phyloP scores from a whole-genome alignment of 768 basidiomycete species.

The Mycena amicta region DNA sequence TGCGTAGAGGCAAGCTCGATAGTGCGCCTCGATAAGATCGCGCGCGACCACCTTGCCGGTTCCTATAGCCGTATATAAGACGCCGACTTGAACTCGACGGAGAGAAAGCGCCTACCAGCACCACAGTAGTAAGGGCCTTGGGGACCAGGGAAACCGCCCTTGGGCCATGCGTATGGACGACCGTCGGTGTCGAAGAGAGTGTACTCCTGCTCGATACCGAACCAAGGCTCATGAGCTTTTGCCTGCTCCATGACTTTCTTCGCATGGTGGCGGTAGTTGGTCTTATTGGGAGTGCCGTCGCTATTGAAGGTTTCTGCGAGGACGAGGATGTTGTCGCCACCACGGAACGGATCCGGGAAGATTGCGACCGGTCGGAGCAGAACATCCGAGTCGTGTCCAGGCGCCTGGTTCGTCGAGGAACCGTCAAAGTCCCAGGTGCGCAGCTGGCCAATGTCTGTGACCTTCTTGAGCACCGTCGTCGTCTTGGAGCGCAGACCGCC shows the following conservation, averaged over 20 bases:
- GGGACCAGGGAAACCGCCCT: slow-evolving; percentile 98
- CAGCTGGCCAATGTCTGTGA: slow-evolving; percentile 86
- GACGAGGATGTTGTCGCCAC: slow-evolving; percentile 96
- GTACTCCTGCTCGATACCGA: slow-evolving; percentile 99
- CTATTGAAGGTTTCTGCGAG: slow-evolving; percentile 98
- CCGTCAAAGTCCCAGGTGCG: slow-evolving; percentile 99
- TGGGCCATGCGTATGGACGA: slow-evolving; percentile 93
- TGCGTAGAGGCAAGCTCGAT: slow-evolving; percentile 92
- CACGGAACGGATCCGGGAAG: slow-evolving; percentile 99
- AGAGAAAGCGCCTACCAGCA: slow-evolving; percentile 64
- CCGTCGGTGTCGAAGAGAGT: slow-evolving; percentile 95
- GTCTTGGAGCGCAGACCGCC: slow-evolving; percentile 95
- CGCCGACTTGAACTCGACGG: slow-evolving; percentile 17
- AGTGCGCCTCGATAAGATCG: slow-evolving; percentile 98
- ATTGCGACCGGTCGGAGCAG: slow-evolving; percentile 96
- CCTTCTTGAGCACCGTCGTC: slow-evolving; percentile 84
- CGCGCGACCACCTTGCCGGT: slow-evolving; percentile 98
- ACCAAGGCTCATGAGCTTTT: slow-evolving; percentile 85
- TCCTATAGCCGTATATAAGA: slow-evolving; percentile 48
- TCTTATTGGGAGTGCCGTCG: slow-evolving; percentile 96
- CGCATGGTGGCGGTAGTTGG: slow-evolving; percentile 93
- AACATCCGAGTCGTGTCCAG: slow-evolving; percentile 94
- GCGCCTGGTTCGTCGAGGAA: slow-evolving; percentile 96
- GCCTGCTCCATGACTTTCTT: slow-evolving; percentile 95
- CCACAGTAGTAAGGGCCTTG: slow-evolving; percentile 99